Evolutionary conservation across 1,139 yeast species (phyloP), one percentile per base, ranked within the genome.

Genomic region (Wickerhamiella pararugosa): DNA sequence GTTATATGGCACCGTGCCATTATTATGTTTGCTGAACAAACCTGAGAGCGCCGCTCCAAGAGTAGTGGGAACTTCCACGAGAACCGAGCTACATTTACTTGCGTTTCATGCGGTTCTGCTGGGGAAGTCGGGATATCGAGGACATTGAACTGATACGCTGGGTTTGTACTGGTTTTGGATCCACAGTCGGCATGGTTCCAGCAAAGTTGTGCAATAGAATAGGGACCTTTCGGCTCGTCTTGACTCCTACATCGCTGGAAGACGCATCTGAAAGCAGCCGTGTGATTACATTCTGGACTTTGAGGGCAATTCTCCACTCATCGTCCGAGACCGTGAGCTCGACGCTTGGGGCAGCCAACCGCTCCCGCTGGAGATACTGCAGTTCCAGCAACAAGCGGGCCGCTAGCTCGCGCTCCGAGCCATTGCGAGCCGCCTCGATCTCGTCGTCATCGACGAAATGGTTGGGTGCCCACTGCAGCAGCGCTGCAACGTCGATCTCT

Each of bases 181-280:
- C 63, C 1, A 61, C 60, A 0, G 84, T 84, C 1, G 95, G 96
- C 53, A 86, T 68, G 1, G 80, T 71, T 43, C 97, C 97, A 36
- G 72, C 66, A 54, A 81, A 86, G 51, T 79, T 83, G 15, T 78
- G 72, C 54, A 76, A 75, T 45, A 81, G 66, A 1, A 81, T 79
- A 0, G 95, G 94, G 36, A 86, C 53, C 38, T 48, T 53, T 40
- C 51, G 59, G 32, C 52, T 64, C 48, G 52, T 49, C 11, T 46
- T 39, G 34, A 59, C 42, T 7, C 33, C 54, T 11, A 57, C 47
- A 15, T 52, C 55, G 26, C 50, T 51, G 5, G 59, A 31, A 5
- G 53, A 43, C 10, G 50, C 47, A 7, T 55, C 59, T 2, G 59
- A 53, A 4, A 69, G 53, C 3, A 75, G 62, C 32, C 75, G 68